phyloP scores from a whole-genome alignment of 1,284 basidiomycete genomes.

The Naganishia sp. region DNA sequence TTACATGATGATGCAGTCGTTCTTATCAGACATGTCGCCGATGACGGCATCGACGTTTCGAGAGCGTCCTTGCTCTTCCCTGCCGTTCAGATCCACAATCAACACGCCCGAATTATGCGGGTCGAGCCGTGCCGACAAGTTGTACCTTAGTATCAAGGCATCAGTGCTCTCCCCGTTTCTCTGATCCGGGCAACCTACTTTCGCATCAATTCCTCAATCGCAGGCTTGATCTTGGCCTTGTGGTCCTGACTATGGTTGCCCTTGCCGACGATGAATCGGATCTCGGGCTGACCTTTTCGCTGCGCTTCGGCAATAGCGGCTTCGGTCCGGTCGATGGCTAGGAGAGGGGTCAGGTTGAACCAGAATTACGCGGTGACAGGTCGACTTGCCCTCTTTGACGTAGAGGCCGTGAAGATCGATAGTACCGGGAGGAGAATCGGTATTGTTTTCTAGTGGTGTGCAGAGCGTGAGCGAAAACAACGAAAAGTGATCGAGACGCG shows the following conservation, averaged over 20 bases:
- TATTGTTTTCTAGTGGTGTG: constrained; percentile 71
- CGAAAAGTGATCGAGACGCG: neutral
- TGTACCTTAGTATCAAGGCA: constrained; percentile 59
- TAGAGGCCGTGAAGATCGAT: constrained; percentile 90
- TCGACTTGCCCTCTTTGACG: constrained; percentile 68
- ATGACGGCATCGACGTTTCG: constrained; percentile 56
- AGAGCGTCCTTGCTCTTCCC: constrained; percentile 55
- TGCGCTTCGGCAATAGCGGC: constrained; percentile 64
- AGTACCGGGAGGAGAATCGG: constrained; percentile 69
- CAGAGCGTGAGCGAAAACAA: constrained; percentile 12
- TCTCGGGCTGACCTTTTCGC: constrained; percentile 7
- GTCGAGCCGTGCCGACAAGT: constrained; percentile 74
- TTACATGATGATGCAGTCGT: constrained; percentile 73
- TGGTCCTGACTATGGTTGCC: constrained; percentile 82
- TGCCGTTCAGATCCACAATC: constrained; percentile 69
- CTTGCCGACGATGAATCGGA: constrained; percentile 60
- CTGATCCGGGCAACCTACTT: constrained; percentile 56
- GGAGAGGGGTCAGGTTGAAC: neutral
- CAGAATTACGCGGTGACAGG: neutral
- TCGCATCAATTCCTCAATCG: constrained; percentile 82
- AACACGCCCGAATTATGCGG: constrained; percentile 82
- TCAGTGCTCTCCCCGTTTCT: neutral
- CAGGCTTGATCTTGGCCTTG: constrained; percentile 87
- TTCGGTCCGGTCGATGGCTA: constrained; percentile 70
- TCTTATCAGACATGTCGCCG: constrained; percentile 62